These are phyloP conservation scores for Fusarium nurragi DNA, from an alignment of 2,329 filamentous ascomycete genomes.

Conservation along the genomic window DNA sequence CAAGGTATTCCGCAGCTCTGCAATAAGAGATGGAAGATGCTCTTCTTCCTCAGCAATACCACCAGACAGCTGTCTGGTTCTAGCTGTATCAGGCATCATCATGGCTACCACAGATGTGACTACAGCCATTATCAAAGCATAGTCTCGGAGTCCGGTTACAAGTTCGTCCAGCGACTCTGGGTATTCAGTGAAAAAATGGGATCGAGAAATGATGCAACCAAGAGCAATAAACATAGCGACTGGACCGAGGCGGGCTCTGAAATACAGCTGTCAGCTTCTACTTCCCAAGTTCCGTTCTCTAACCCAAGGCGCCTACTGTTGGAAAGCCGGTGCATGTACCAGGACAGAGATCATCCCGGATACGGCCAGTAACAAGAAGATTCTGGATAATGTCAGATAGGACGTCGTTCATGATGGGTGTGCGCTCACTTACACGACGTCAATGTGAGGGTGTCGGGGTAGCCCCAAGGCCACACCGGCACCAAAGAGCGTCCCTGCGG, in stretches of 20 bases:
- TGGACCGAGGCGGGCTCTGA: slow-evolving; percentile 30
- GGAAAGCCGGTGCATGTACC: slow-evolving; percentile 19
- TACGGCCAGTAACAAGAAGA: slow-evolving; percentile 19
- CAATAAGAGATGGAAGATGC: neutral
- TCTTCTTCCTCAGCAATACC: slow-evolving; percentile 12
- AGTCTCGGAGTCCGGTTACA: slow-evolving; percentile 22
- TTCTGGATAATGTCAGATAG: slow-evolving; percentile 27
- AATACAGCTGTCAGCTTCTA: slow-evolving; percentile 25
- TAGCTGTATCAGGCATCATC: neutral
- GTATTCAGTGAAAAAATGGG: neutral
- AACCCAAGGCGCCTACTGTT: slow-evolving; percentile 29
- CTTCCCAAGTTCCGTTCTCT: neutral
- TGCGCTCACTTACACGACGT: slow-evolving; percentile 30
- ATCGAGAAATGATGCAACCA: slow-evolving; percentile 10
- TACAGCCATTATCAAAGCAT: slow-evolving; percentile 12
- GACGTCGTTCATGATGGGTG: neutral
- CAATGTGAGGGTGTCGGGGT: slow-evolving; percentile 16
- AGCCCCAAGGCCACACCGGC: slow-evolving; percentile 26
- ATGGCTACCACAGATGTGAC: slow-evolving; percentile 17
- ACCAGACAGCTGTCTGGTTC: neutral
- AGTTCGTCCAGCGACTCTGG: slow-evolving; percentile 5
- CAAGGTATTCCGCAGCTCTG: neutral
- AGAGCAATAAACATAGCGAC: slow-evolving; percentile 18
- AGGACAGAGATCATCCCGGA: slow-evolving; percentile 24
- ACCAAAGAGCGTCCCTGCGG: slow-evolving; percentile 31